Conservation (phyloP, 192 early-diverging fungal genomes). For the Coemansia sp. region DNA sequence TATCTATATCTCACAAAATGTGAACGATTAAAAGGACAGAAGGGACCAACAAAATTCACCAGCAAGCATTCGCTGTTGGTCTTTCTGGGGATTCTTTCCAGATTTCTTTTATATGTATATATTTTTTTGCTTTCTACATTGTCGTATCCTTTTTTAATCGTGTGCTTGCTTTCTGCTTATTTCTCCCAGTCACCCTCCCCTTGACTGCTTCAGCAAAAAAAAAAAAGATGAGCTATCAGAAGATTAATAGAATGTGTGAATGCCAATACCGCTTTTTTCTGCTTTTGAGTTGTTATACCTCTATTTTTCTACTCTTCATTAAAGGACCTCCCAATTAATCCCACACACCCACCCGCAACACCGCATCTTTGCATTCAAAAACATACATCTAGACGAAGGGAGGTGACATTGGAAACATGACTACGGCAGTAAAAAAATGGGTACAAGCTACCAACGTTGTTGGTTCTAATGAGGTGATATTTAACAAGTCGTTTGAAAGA, state of each 20-base stretch:
- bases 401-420: neutral
- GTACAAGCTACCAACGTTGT: neutral
- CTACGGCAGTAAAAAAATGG: neutral
- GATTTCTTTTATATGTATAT: too few relatives aligned
- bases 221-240: neutral
- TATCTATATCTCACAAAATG: too few relatives aligned
- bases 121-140: too few relatives aligned
- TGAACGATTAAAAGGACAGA: too few relatives aligned
- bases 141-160: too few relatives aligned
- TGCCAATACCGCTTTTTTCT: neutral
- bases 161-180: too few relatives aligned
- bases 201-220: neutral
- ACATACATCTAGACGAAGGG: neutral
- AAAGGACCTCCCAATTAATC: too few relatives aligned
- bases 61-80: too few relatives aligned
- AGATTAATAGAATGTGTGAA: too few relatives aligned
- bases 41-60: too few relatives aligned
- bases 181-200: neutral
- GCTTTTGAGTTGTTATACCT: neutral
- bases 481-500: neutral
- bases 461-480: neutral
- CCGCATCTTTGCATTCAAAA: neutral
- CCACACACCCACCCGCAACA: too few relatives aligned
- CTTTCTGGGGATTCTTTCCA: too few relatives aligned
- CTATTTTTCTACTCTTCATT: neutral